Evolutionary conservation across 768 basidiomycete species (phyloP), one percentile per base, ranked within the genome.

Genomic region (Pilatotrama ljubarskyi): DNA sequence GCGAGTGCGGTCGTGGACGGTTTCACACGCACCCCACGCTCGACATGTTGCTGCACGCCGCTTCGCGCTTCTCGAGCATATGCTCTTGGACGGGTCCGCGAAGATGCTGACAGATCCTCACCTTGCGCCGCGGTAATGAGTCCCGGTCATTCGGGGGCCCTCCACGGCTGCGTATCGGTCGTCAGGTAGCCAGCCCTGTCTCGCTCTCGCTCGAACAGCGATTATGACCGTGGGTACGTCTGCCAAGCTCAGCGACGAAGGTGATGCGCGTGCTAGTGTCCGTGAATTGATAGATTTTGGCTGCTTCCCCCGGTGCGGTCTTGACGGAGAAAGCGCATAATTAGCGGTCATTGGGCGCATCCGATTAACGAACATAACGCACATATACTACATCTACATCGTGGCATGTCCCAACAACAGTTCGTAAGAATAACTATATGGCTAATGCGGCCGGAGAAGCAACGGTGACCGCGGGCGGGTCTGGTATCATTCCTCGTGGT

Each of bases 381-480:
- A 41, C 41, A 47, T 42, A 26, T 63, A 59, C 53, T 37, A 59
- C 56, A 49, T 32, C 49, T 57, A 64, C 63, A 57, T 60, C 29
- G n/a, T 56, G 50, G 49, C 55, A 64, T 60, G 58, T 52, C 55
- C 63, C 41, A 50, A 54, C 53, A 54, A 55, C 52, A 56, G 44
- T 59, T 51, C 55, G 46, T 46, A 17, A n/a, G 32, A 64, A 60
- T 64, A 64, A 61, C 52, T 50, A 56, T 57, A 60, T n/a, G 47
- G 29, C 37, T 13, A 40, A 9, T n/a, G 29, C 32, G 40, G 35
- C 15, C 15, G 11, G 32, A 15, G 25, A 36, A 20, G 40, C n/a
- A n/a, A 25, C 49, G 22, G 14, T 17, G 49, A 25, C 15, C 18
- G 40, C 17, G 38, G 17, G 35, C 26, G 47, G 29, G 50, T 8